Percentiles rank a stretch among this genome's conserved stretches.
These are phyloP conservation scores for Neonectria ditissima DNA, from an alignment of 2,329 filamentous ascomycete species.

Conservation along the genomic window DNA sequence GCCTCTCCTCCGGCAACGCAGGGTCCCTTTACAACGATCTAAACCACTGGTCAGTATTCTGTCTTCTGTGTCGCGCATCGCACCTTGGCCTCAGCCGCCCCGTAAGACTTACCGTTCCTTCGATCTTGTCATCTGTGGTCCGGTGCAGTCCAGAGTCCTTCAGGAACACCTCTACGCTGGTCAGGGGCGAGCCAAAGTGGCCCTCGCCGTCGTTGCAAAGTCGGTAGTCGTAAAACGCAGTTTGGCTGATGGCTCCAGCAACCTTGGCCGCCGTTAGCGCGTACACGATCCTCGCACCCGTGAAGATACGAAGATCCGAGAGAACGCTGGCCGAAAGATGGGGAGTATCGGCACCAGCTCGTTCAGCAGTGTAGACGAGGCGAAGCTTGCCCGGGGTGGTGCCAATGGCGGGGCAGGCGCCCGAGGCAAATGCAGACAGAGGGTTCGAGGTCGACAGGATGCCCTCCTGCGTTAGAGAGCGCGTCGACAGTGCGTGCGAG, in stretches of 20 bases:
- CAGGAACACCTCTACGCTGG: constrained; percentile 82
- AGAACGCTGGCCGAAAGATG: constrained; percentile 76
- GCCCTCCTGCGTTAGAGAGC: constrained; percentile 75
- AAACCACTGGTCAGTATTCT: constrained; percentile 24
- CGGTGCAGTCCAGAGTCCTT: constrained; percentile 70
- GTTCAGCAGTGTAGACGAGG: constrained; percentile 82
- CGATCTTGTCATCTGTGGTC: constrained; percentile 71
- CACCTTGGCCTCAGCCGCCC: too few relatives aligned
- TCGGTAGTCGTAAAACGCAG: constrained; percentile 88
- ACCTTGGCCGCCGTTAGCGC: constrained; percentile 84
- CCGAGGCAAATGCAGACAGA: constrained; percentile 65
- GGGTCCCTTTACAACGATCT: constrained; percentile 80
- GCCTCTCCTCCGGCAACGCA: constrained; percentile 77
- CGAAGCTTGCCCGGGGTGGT: constrained; percentile 79
- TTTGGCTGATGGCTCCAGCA: constrained; percentile 91
- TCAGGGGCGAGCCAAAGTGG: constrained; percentile 87
- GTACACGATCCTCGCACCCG: constrained; percentile 84
- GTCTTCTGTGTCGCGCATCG: neutral
- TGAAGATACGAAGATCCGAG: constrained; percentile 85
- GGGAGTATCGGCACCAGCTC: constrained; percentile 71
- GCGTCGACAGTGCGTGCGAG: constrained; percentile 78
- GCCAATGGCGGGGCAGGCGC: constrained; percentile 69
- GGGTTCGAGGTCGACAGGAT: constrained; percentile 71
- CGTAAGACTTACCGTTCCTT: constrained; percentile 69
- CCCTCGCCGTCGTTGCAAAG: constrained; percentile 54